Conservation (phyloP, 306 rosid genomes). For the Astragalus membranaceus region DNA sequence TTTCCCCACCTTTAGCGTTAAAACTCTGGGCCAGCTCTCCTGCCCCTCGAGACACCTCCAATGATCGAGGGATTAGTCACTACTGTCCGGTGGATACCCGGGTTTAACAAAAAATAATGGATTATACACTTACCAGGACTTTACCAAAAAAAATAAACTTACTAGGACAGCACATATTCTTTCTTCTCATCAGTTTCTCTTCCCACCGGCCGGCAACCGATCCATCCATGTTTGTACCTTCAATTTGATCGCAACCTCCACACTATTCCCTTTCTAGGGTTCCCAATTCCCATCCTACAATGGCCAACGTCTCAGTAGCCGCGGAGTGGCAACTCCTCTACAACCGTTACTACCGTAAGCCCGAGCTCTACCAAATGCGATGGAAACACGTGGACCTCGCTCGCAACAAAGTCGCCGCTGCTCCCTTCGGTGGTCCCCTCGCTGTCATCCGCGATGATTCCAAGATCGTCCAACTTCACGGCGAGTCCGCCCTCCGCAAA, state of each 20-base stretch:
- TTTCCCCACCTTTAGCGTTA: too few relatives aligned
- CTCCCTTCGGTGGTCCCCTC: slow-evolving; percentile 87
- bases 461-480: slow-evolving; percentile 95
- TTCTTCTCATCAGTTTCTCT: background rate
- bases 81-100: too few relatives aligned
- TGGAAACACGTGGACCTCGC: slow-evolving; percentile 84
- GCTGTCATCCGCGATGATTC: slow-evolving; percentile 97
- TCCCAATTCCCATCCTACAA: background rate
- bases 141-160: too few relatives aligned
- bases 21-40: too few relatives aligned
- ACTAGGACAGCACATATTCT: too few relatives aligned
- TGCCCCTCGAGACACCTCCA: too few relatives aligned
- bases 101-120: too few relatives aligned
- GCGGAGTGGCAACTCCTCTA: slow-evolving; percentile 99
- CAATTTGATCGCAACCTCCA: too few relatives aligned
- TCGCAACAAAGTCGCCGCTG: slow-evolving; percentile 87
- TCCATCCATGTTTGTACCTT: background rate
- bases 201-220: background rate
- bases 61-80: too few relatives aligned
- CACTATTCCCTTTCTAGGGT: background rate
- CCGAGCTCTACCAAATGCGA: slow-evolving; percentile 65
- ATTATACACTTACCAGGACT: too few relatives aligned
- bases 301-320: slow-evolving; percentile 93
- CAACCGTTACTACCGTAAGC: slow-evolving; percentile 88
- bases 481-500: slow-evolving; percentile 91